Conservation (phyloP, 768 basidiomycete species). For the Bullera alba region DNA sequence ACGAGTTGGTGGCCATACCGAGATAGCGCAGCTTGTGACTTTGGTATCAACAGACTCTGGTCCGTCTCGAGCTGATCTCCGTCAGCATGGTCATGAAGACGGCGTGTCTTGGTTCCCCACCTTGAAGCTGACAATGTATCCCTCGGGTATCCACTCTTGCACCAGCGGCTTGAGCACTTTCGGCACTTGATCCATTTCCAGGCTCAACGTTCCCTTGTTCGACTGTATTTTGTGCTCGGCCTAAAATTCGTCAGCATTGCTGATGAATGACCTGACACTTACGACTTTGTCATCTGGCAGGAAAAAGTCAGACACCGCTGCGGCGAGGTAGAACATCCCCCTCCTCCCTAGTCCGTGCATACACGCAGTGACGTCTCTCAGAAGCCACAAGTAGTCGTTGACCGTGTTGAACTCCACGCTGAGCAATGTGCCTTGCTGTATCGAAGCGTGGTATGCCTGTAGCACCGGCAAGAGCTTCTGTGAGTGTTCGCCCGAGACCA, state of each 20-base stretch:
- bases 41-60: constrained; percentile 70
- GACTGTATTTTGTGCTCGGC: constrained; percentile 98
- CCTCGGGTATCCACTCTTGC: constrained; percentile 83
- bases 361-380: constrained; percentile 72
- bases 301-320: constrained; percentile 98
- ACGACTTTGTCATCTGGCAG: constrained; percentile 86
- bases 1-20: constrained; percentile 97
- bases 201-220: constrained; percentile 80
- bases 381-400: constrained; percentile 89
- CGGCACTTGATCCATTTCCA: constrained; percentile 99
- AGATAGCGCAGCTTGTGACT: constrained; percentile 76
- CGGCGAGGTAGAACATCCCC: constrained; percentile 92
- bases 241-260: constrained; percentile 49
- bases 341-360: constrained; percentile 62
- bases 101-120: constrained; percentile 48
- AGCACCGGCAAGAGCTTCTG: constrained; percentile 65
- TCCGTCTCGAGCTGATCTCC: constrained; percentile 82
- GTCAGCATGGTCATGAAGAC: background rate
- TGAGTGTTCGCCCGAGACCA: constrained; percentile 62
- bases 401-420: constrained; percentile 88
- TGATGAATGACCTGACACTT: constrained; percentile 39
- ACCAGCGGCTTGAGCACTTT: constrained; percentile 91
- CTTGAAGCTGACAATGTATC: constrained; percentile 96
- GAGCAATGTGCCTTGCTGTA: constrained; percentile 65
- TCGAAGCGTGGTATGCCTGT: constrained; percentile 70